phyloP scores from a whole-genome alignment of 257 asterid species.

The Solanum phureja region DNA sequence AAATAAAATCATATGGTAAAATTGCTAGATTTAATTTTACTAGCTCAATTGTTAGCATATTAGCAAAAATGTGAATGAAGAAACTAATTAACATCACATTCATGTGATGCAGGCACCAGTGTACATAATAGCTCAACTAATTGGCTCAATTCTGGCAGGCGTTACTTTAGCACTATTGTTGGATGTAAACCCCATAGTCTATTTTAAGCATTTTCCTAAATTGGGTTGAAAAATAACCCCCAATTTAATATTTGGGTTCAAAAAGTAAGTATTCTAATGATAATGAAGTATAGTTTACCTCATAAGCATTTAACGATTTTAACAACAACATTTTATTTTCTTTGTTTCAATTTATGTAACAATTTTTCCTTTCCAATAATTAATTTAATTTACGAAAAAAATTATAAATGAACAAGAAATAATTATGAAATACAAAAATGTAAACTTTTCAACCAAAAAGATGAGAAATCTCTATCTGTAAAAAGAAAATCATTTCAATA shows the following conservation, averaged over 20 bases:
- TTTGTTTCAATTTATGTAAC: neutral
- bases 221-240: neutral
- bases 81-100: neutral
- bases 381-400: neutral
- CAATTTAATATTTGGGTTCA: neutral
- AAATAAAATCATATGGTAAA: neutral
- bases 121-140: constrained; percentile 42
- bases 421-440: neutral
- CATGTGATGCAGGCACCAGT: constrained; percentile 39
- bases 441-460: neutral
- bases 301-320: neutral
- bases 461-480: neutral
- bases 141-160: constrained; percentile 64
- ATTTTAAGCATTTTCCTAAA: constrained; percentile 47
- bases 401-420: neutral
- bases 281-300: neutral
- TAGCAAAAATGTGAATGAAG: neutral
- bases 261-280: neutral
- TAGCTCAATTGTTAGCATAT: neutral
- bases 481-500: neutral
- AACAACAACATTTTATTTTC: neutral
- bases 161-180: constrained; percentile 33
- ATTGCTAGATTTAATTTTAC: neutral
- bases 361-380: neutral
- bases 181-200: constrained; percentile 25